These are phyloP conservation scores for Obba rivulosa DNA, from an alignment of 768 basidiomycete genomes.

Conservation along the genomic window DNA sequence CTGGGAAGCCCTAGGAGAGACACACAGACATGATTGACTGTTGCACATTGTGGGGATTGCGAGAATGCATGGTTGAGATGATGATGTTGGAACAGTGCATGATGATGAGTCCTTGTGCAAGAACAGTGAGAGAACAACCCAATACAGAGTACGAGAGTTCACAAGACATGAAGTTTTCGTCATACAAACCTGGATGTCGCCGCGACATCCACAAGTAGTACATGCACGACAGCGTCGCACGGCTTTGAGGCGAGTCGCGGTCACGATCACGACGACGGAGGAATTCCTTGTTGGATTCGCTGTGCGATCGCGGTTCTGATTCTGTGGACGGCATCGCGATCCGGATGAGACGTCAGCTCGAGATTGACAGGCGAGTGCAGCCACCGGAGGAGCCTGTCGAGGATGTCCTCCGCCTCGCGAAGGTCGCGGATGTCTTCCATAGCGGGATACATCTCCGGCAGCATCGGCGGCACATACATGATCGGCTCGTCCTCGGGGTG, in stretches of 20 bases:
- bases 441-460: no score
- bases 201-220: no score
- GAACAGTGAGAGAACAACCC: constrained; percentile 14
- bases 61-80: no score
- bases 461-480: no score
- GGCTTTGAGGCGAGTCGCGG: no score
- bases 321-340: background rate
- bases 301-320: background rate
- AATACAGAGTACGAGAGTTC: constrained; percentile 13
- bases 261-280: no score
- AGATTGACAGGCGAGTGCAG: background rate
- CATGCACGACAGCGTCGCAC: no score
- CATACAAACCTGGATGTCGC: constrained; percentile 12
- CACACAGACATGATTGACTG: no score
- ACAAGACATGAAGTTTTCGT: constrained; percentile 13
- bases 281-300: background rate
- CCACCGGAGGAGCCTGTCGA: background rate
- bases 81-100: constrained; percentile 20
- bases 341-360: background rate
- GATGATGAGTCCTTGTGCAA: constrained; percentile 22
- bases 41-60: no score
- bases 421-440: background rate
- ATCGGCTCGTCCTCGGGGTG: no score
- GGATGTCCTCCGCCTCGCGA: background rate
- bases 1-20: no score